Percentiles rank a stretch among this genome's conserved stretches.
Conservation (phyloP, 2,329 filamentous ascomycete species). For the Curvularia hawaiiensis region DNA sequence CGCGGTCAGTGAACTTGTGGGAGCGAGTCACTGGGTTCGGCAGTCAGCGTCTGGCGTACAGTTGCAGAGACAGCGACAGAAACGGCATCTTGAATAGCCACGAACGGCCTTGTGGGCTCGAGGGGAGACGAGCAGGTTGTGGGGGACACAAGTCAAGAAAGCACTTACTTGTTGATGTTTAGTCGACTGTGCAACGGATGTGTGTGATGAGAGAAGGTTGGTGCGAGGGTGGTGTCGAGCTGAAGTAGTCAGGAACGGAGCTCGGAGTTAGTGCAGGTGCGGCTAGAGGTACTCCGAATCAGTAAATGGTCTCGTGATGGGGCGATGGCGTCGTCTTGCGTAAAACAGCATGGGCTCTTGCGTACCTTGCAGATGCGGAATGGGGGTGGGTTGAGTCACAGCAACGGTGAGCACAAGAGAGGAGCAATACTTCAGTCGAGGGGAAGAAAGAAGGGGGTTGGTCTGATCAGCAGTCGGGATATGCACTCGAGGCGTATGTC, state of each 20-base stretch:
- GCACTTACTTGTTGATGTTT: slow-evolving; percentile 40
- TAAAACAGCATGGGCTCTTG: slow-evolving; percentile 23
- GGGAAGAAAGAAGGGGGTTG: slow-evolving; percentile 14
- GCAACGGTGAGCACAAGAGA: slow-evolving; percentile 5
- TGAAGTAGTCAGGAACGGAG: slow-evolving; percentile 38
- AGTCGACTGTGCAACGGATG: slow-evolving; percentile 13
- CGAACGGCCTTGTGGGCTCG: slow-evolving; percentile 7
- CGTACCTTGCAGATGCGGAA: slow-evolving; percentile 37
- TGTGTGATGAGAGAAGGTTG: slow-evolving; percentile 13
- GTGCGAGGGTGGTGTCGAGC: slow-evolving; percentile 26
- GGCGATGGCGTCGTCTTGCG: slow-evolving; percentile 30
- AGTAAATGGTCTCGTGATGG: slow-evolving; percentile 43
- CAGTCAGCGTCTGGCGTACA: background rate
- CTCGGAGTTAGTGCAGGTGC: slow-evolving; percentile 21
- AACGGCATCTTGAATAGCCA: background rate
- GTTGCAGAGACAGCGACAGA: background rate
- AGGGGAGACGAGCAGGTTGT: slow-evolving; percentile 8
- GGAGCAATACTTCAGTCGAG: slow-evolving; percentile 1
- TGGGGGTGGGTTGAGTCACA: slow-evolving; percentile 12
- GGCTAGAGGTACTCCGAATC: slow-evolving; percentile 28
- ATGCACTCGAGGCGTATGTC: slow-evolving; percentile 12
- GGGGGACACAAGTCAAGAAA: background rate
- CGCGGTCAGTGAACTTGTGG: slow-evolving; percentile 93
- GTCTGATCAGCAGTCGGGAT: slow-evolving; percentile 14
- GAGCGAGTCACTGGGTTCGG: slow-evolving; percentile 83